A percentile compares a stretch with the other conserved stretches of the same genome.
Conservation (phyloP, 1,139 yeast species). For the Scheffersomyces titani region DNA sequence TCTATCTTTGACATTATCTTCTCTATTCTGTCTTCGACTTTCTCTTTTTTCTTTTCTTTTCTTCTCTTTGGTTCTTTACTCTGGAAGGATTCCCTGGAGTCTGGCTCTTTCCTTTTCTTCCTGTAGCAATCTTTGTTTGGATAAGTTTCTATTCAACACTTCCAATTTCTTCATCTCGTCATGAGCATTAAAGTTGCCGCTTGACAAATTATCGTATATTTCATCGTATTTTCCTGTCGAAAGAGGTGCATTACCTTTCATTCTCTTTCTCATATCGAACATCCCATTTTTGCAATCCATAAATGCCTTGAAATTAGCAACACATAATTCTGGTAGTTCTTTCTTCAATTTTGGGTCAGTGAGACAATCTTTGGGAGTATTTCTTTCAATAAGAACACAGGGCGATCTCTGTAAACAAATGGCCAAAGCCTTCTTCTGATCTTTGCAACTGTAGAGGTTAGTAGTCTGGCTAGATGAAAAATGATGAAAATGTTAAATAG, state of each 20-base stretch:
- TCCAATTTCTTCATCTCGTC: constrained; percentile 76
- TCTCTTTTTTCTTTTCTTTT: constrained; percentile 16
- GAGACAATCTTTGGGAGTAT: constrained; percentile 87
- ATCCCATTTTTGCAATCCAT: constrained; percentile 85
- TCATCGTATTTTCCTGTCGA: constrained; percentile 93
- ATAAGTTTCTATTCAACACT: constrained; percentile 50
- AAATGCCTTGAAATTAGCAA: constrained; percentile 80
- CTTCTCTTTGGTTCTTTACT: constrained; percentile 23
- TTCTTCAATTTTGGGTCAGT: constrained; percentile 75
- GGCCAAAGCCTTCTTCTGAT: constrained; percentile 90
- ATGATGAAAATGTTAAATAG: background rate
- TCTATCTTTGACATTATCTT: background rate
- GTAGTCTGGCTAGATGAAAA: constrained; percentile 2
- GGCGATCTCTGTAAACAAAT: constrained; percentile 95
- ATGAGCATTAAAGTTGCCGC: constrained; percentile 77
- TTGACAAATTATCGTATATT: constrained; percentile 72
- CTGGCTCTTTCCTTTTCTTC: constrained; percentile 14
- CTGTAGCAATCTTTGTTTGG: constrained; percentile 28
- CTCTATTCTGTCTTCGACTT: constrained; percentile 6
- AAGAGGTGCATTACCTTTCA: constrained; percentile 90
- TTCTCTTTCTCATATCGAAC: constrained; percentile 87
- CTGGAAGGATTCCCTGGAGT: background rate
- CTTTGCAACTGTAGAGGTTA: constrained; percentile 68
- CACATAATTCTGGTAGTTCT: constrained; percentile 85
- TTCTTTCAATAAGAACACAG: constrained; percentile 86